Conservation (phyloP, 1,284 basidiomycete genomes). For the Ceratobasidium sp. region DNA sequence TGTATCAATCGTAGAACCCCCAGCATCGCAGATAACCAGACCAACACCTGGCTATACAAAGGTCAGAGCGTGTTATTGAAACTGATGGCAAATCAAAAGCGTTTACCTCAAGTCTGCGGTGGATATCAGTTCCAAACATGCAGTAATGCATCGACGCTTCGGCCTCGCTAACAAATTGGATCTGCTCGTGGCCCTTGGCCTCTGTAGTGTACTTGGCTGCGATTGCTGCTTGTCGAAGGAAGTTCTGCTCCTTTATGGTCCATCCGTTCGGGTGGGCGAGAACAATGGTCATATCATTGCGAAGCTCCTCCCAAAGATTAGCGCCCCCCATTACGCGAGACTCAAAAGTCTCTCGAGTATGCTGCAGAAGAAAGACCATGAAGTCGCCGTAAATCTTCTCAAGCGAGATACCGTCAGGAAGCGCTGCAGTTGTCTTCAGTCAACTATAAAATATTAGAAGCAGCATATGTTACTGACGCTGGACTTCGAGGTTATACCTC, state of each 20-base stretch:
- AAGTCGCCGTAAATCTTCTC: slow-evolving; percentile 44
- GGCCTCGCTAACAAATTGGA: slow-evolving; percentile 45
- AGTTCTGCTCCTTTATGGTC: slow-evolving; percentile 41
- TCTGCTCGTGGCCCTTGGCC: slow-evolving; percentile 19
- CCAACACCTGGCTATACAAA: slow-evolving; percentile 17
- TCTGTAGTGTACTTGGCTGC: slow-evolving; percentile 27
- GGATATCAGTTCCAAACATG: slow-evolving; percentile 41
- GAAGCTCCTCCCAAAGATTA: slow-evolving; percentile 29
- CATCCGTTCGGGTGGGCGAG: slow-evolving; percentile 46
- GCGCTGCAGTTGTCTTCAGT: not conserved
- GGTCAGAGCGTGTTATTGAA: too few species aligned
- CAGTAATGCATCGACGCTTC: slow-evolving; percentile 48
- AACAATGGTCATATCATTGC: slow-evolving; percentile 29
- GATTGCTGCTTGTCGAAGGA: slow-evolving; percentile 42
- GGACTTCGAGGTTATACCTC: slow-evolving; percentile 18
- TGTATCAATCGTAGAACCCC: slow-evolving; percentile 48
- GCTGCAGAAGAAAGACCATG: slow-evolving; percentile 39
- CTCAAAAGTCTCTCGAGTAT: slow-evolving; percentile 42
- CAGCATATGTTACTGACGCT: slow-evolving; percentile 1
- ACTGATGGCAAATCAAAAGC: too few species aligned
- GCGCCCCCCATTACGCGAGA: slow-evolving; percentile 35
- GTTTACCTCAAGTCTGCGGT: slow-evolving; percentile 21
- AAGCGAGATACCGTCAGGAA: not conserved
- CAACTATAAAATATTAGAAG: not conserved
- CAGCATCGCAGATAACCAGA: slow-evolving; percentile 48